Evolutionary conservation across 2,329 filamentous ascomycete genomes (phyloP).

Genomic region (Microdochium trichocladiopsis): DNA sequence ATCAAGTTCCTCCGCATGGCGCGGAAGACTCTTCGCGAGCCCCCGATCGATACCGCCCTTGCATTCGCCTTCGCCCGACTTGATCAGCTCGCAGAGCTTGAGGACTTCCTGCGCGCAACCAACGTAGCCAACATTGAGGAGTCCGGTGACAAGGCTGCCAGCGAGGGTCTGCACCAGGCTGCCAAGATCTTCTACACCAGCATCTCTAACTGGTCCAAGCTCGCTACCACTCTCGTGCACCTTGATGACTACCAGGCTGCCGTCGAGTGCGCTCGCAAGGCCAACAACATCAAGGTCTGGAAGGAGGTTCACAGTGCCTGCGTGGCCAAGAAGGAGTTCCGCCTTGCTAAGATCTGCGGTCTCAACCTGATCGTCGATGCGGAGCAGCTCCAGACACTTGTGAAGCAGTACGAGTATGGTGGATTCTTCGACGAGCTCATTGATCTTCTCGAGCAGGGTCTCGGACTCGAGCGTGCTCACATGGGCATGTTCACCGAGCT

Average conservation of each 20-base stretch:
- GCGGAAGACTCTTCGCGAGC: constrained; percentile 90
- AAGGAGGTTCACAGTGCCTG: constrained; percentile 97
- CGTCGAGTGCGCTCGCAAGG: constrained; percentile 95
- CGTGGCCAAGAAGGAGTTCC: constrained; percentile 97
- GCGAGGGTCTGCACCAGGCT: constrained; percentile 88
- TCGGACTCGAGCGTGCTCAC: constrained; percentile 85
- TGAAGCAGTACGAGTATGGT: constrained; percentile 93
- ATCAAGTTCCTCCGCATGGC: constrained; percentile 97
- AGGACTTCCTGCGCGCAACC: constrained; percentile 88
- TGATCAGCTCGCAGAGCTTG: constrained; percentile 84
- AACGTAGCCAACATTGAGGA: constrained; percentile 96
- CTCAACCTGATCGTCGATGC: constrained; percentile 97
- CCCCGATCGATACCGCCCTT: constrained; percentile 85
- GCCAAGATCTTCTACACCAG: constrained; percentile 98
- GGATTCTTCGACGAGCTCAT: constrained; percentile 99
- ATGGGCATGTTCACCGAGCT: constrained; percentile 97
- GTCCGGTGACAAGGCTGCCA: constrained; percentile 96
- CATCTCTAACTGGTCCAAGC: constrained; percentile 99
- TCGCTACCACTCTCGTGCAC: constrained; percentile 95
- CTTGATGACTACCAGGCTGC: constrained; percentile 95
- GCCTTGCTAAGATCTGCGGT: constrained; percentile 96
- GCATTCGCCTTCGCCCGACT: constrained; percentile 91
- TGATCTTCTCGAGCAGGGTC: constrained; percentile 83
- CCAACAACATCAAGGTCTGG: constrained; percentile 99
- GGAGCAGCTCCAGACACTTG: constrained; percentile 85